These are phyloP conservation scores for Myxozyma vanderwaltii DNA, from an alignment of 805 yeast species.

Conservation along the genomic window DNA sequence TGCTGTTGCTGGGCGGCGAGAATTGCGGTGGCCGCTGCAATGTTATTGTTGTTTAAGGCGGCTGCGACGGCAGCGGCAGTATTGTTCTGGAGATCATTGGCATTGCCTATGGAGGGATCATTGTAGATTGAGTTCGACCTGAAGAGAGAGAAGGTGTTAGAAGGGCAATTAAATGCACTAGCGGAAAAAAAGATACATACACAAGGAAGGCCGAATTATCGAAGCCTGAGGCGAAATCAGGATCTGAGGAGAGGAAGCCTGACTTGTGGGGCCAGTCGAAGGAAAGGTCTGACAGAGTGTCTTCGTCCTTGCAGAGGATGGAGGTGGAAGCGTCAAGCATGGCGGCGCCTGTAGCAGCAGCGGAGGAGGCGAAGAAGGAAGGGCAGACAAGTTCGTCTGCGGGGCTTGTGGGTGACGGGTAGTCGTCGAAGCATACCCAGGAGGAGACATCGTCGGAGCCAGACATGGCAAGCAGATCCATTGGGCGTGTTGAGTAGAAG, in stretches of 20 bases:
- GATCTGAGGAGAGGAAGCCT: neutral
- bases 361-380: conserved; percentile 24
- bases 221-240: conserved; percentile 4
- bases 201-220: conserved; percentile 3
- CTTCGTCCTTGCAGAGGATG: conserved; percentile 13
- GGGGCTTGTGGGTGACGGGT: conserved; percentile 15
- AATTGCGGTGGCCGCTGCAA: conserved; percentile 11
- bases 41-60: conserved; percentile 6
- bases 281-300: conserved; percentile 6
- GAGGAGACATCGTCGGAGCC: conserved; percentile 25
- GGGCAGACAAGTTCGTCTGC: conserved; percentile 20
- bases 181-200: neutral
- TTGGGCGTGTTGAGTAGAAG: neutral
- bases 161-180: too few species aligned
- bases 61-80: conserved; percentile 16
- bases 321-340: conserved; percentile 16
- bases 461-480: conserved; percentile 3
- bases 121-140: neutral
- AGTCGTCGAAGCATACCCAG: conserved; percentile 30
- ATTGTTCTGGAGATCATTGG: conserved; percentile 1
- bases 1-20: conserved; percentile 19
- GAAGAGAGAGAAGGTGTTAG: too few species aligned
- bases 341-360: conserved; percentile 8
- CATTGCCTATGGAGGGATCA: neutral
- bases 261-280: conserved; percentile 27